Evolutionary conservation across 192 early-diverging fungal genomes (phyloP).

Genomic region (Nowakowskiella sp.): DNA sequence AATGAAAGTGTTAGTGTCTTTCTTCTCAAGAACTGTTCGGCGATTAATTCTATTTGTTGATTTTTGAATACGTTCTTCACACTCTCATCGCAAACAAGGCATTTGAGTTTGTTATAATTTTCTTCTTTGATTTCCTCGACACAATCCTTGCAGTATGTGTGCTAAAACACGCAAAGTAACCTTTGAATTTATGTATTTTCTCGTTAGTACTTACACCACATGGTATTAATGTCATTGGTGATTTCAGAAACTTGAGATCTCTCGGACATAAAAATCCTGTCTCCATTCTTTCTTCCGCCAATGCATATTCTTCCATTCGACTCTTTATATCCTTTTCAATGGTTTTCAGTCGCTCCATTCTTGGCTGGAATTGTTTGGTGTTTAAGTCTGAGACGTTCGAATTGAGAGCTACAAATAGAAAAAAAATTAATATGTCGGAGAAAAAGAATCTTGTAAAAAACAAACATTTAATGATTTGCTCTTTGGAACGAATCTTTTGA

Average conservation of each 20-base stretch:
- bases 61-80: constrained; percentile 37
- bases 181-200: background rate
- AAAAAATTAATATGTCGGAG: constrained; percentile 3
- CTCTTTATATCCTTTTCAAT: constrained; percentile 46
- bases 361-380: constrained; percentile 45
- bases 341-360: constrained; percentile 43
- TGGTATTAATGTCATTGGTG: constrained; percentile 44
- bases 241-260: constrained; percentile 36
- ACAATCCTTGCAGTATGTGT: constrained; percentile 46
- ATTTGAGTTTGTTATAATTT: constrained; percentile 44
- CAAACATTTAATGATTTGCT: constrained; percentile 27
- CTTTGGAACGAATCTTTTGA: constrained; percentile 16
- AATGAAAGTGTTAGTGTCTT: constrained; percentile 38
- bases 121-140: constrained; percentile 38
- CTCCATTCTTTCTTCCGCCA: constrained; percentile 50
- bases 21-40: constrained; percentile 38
- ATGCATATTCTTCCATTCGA: constrained; percentile 41
- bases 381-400: constrained; percentile 28
- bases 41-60: constrained; percentile 37
- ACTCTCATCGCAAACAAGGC: constrained; percentile 19
- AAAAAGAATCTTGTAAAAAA: background rate
- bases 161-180: constrained; percentile 11
- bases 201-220: constrained; percentile 30
- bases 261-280: constrained; percentile 49
- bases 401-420: constrained; percentile 15